Evolutionary conservation across 306 rosid genomes (phyloP), one percentile per base, ranked within the genome.

Genomic region (Trichosanthes cucumerina): DNA sequence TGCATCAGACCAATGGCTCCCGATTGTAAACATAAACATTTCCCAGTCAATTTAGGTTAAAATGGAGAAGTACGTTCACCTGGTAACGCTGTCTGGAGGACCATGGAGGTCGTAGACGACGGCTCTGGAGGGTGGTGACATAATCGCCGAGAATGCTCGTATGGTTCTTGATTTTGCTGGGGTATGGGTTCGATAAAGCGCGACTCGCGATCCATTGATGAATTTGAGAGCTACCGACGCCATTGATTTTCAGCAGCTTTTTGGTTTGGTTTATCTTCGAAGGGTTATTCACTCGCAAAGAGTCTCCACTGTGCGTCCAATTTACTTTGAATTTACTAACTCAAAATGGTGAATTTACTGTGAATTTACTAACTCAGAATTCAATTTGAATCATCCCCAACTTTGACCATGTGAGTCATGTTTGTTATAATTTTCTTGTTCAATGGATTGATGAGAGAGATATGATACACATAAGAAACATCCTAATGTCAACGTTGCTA

Each of bases 101-200:
- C 97, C 98, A 39, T 87, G 92, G 8, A 68, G 68, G 5, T 92
- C 93, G 89, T 94, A 94, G 73, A 90, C 85, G n/a, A 90, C 84
- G 4, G 98, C 98, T 88, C 86, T 90, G 12, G 97, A 92, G 68
- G 97, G 95, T 73, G 98, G 97, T 65, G 98, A 92, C 58, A 87
- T 54, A 79, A 75, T 62, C 78, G 89, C 71, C 7, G 93, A 89
- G 86, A 88, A 89, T 50, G 88, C 80, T 66, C 91, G 88, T 3
- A 75, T 15, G 68, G 16, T 43, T 24, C 23, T 71, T 44, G 76
- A 44, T 18, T 78, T 78, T 80, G 58, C 1, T 24, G 76, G 76
- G 19, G 1, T 43, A 12, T 71, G 57, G 38, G 21, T 46, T 71
- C 39, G 57, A 23, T 2, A 38, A 12, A 71, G 41, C 1, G 23